These are phyloP conservation scores for Penicillium pancosmium DNA, from an alignment of 495 filamentous ascomycete genomes.

Conservation along the genomic window DNA sequence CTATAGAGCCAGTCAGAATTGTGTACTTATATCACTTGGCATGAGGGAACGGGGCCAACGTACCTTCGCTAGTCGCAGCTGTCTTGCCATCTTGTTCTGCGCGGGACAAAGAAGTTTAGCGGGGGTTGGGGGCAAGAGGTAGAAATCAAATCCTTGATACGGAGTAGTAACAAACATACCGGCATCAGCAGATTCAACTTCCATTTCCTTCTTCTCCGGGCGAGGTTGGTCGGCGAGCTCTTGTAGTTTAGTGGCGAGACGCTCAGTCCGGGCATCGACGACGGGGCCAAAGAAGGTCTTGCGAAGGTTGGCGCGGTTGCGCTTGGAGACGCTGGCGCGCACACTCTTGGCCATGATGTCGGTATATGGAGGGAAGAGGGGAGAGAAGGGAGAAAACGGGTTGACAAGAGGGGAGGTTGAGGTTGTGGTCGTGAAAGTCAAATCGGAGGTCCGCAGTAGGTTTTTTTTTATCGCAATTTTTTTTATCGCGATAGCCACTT, in stretches of 20 bases:
- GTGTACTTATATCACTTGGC: not conserved
- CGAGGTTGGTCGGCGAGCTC: slow-evolving; percentile 71
- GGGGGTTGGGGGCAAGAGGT: not conserved
- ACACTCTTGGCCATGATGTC: slow-evolving; percentile 79
- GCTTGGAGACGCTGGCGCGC: slow-evolving; percentile 72
- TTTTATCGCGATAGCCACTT: slow-evolving; percentile 27
- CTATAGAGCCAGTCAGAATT: slow-evolving; percentile 16
- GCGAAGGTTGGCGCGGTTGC: slow-evolving; percentile 76
- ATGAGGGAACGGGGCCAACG: not conserved
- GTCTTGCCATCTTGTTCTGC: slow-evolving; percentile 24
- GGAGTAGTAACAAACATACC: slow-evolving; percentile 29
- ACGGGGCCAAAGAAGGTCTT: slow-evolving; percentile 77
- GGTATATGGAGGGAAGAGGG: slow-evolving; percentile 6
- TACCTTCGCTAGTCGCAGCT: slow-evolving; percentile 31
- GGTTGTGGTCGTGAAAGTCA: not conserved
- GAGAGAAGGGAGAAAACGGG: slow-evolving; percentile 5
- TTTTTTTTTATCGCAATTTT: slow-evolving; percentile 21
- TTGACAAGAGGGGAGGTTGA: not conserved
- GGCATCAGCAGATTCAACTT: slow-evolving; percentile 18
- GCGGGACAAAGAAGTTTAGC: slow-evolving; percentile 10
- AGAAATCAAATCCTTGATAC: not conserved
- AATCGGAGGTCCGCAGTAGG: not conserved
- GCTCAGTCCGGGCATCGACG: slow-evolving; percentile 71
- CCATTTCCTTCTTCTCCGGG: slow-evolving; percentile 30
- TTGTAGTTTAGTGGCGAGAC: slow-evolving; percentile 78